Percentiles rank a stretch among this genome's conserved stretches.
These are phyloP conservation scores for Mycena pura DNA, from an alignment of 768 basidiomycete species.

Conservation along the genomic window DNA sequence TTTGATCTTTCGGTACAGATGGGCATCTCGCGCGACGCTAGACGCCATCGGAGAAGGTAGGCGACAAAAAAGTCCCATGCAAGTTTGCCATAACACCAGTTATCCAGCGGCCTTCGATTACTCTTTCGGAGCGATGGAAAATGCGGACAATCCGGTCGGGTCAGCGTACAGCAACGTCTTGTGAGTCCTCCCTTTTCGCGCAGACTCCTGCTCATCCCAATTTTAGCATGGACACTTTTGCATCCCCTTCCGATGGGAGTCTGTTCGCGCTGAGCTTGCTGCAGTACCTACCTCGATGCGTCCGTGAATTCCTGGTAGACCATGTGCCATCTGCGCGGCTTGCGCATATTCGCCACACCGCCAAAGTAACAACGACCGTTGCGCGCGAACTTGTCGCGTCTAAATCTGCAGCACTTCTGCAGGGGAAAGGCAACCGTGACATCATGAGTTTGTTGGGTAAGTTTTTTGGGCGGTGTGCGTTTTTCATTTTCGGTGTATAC, in stretches of 20 bases:
- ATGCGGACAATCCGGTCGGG: slow-evolving; percentile 44
- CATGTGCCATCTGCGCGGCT: slow-evolving; percentile 39
- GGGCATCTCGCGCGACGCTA: slow-evolving; percentile 53
- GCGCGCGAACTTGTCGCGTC: slow-evolving; percentile 44
- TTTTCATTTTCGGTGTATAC: neutral
- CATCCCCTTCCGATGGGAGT: slow-evolving; percentile 34
- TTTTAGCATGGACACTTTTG: slow-evolving; percentile 40
- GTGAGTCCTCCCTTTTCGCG: slow-evolving; percentile 31
- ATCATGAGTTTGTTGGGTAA: slow-evolving; percentile 53
- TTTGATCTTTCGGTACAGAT: slow-evolving; percentile 24
- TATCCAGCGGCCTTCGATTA: slow-evolving; percentile 56
- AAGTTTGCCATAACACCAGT: neutral
- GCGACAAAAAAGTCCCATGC: neutral
- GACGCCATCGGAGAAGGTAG: slow-evolving; percentile 60
- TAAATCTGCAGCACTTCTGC: slow-evolving; percentile 41
- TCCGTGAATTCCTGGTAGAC: slow-evolving; percentile 45
- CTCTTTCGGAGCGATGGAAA: slow-evolving; percentile 48
- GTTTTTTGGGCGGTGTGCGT: slow-evolving; percentile 6
- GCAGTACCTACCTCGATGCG: slow-evolving; percentile 34
- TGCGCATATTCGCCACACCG: slow-evolving; percentile 38
- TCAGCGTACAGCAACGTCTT: slow-evolving; percentile 44
- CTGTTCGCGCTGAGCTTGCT: slow-evolving; percentile 41
- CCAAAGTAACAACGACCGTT: slow-evolving; percentile 38
- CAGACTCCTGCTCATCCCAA: neutral
- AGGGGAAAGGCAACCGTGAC: slow-evolving; percentile 45